Evolutionary conservation across 1,284 basidiomycete species (phyloP), one percentile per base, ranked within the genome.

Genomic region (Malassezia sympodialis): DNA sequence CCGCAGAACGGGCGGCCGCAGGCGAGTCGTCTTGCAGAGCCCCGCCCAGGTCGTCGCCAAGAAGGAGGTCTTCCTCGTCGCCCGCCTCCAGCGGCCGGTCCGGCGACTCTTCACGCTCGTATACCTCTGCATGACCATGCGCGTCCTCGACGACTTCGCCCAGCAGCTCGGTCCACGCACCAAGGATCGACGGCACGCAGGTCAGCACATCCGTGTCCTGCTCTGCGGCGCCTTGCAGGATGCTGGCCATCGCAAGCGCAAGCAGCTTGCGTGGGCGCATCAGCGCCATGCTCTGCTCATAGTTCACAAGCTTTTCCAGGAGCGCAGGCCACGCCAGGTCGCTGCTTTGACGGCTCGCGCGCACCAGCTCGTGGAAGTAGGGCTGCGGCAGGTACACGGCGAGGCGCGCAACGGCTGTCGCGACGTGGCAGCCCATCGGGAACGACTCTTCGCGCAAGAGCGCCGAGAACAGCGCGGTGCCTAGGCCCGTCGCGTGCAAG

Each of bases 251-350:
- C 1, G 63, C 71, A 17, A 73, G 53, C 1, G 63, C 63, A 4
- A 61, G 61, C 12, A 69, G 55, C 17, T 68, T 66, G 11, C 67
- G 60, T 35, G 64, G 61, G 10, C 67, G 60, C 21, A 55, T 42
- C 14, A 68, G 65, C 27, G 67, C 47, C 63, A 70, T 72, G 55
- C 63, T 67, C 34, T 69, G 67, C 44, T 67, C 69, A 10, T 62
- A 52, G 10, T 54, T 43, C 44, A 64, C 37, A 11, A 39, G 37
- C 37, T 39, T 50, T 8, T 53, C 51, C 42, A 68, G n/a, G 27
- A 68, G 50, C 3, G 60, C 46, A 30, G 40, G 41, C 59, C 61
- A 66, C 15, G 27, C 35, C 35, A 10, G 54, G 4, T 2, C n/a
- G 31, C 3, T 19, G 10, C 7, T 15, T 24, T 15, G 35, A 21